Conservation (phyloP, 2,329 filamentous ascomycete genomes). For the Cyanodermella asteris region DNA sequence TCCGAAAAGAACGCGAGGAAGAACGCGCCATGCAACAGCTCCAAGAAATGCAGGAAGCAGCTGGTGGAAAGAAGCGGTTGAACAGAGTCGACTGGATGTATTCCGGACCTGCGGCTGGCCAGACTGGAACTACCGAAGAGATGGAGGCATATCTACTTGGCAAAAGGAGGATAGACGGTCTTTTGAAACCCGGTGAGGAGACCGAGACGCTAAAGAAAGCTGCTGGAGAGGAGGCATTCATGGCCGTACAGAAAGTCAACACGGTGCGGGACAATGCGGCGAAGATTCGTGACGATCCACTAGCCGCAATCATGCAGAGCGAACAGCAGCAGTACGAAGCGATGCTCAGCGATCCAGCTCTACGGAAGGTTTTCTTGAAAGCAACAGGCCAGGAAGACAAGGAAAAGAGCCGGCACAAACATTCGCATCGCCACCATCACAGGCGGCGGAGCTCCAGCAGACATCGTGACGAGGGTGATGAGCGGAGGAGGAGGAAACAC, state of each 20-base stretch:
- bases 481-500: constrained; percentile 5
- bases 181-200: constrained; percentile 65
- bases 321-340: constrained; percentile 63
- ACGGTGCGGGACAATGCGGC: constrained; percentile 55
- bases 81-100: constrained; percentile 98
- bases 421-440: constrained; percentile 11
- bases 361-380: constrained; percentile 15
- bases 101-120: constrained; percentile 57
- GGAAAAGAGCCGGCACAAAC: constrained; percentile 13
- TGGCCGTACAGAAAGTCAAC: constrained; percentile 47
- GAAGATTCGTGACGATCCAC: constrained; percentile 77
- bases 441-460: constrained; percentile 3
- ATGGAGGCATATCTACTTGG: constrained; percentile 84
- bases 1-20: constrained; percentile 81
- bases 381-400: constrained; percentile 19
- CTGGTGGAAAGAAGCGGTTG: constrained; percentile 58
- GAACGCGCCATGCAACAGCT: constrained; percentile 85
- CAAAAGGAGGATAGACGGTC: constrained; percentile 72
- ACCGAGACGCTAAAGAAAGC: constrained; percentile 62
- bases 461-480: constrained; percentile 1
- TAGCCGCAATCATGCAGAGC: constrained; percentile 81
- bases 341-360: constrained; percentile 29
- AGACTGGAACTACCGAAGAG: constrained; percentile 59
- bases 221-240: constrained; percentile 37
- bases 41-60: constrained; percentile 68